Conservation (phyloP, 176 grass and related monocot species). For the Oropetium thomaeum region DNA sequence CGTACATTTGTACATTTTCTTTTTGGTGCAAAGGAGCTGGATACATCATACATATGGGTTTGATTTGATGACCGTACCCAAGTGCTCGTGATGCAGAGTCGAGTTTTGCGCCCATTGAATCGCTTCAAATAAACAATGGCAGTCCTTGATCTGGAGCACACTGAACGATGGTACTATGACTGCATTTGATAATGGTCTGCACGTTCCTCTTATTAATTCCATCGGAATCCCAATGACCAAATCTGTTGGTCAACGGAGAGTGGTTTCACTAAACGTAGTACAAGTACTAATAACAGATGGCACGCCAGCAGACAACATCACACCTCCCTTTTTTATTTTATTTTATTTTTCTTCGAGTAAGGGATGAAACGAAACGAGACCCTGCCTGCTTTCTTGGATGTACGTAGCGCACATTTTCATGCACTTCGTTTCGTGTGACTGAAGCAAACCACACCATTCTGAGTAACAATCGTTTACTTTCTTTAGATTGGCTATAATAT, state of each 20-base stretch:
- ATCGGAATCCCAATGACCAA: constrained; percentile 8
- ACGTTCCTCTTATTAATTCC: background rate
- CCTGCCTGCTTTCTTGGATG: background rate
- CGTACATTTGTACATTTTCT: no score
- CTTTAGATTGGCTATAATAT: background rate
- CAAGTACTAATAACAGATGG: background rate
- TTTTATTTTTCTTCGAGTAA: background rate
- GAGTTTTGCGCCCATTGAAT: background rate
- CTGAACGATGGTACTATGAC: background rate
- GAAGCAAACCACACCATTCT: background rate
- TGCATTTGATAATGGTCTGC: background rate
- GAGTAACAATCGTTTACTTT: background rate
- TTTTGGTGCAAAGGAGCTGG: no score
- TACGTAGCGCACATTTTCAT: background rate
- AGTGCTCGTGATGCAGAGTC: background rate
- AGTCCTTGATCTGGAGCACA: background rate
- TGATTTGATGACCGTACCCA: no score
- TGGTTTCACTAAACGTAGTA: background rate
- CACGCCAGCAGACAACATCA: background rate
- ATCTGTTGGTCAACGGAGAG: background rate
- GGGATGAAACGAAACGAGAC: background rate
- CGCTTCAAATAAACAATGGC: background rate
- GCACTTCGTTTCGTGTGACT: background rate
- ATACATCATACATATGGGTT: no score
- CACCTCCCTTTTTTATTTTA: no score